Evolutionary conservation across 1,139 yeast species (phyloP).

Genomic region (Blastobotrys niveus): DNA sequence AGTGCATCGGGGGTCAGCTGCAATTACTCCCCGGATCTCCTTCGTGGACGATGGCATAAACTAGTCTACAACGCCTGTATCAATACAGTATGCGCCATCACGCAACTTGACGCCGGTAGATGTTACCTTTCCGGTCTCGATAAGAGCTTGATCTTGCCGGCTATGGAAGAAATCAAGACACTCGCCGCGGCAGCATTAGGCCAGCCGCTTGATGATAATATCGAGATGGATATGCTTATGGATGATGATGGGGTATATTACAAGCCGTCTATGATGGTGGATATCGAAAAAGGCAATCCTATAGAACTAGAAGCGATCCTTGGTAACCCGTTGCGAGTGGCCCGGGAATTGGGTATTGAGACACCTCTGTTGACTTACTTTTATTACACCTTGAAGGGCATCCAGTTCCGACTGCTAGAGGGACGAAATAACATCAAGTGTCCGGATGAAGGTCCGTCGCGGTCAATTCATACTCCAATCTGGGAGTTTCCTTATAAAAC

Average conservation of each 20-base stretch:
- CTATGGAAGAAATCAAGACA: slow-evolving; percentile 57
- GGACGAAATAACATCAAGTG: slow-evolving; percentile 41
- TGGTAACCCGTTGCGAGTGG: slow-evolving; percentile 64
- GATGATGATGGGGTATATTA: slow-evolving; percentile 62
- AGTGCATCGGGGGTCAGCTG: slow-evolving; percentile 42
- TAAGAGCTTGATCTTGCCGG: slow-evolving; percentile 41
- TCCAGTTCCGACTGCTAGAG: slow-evolving; percentile 58
- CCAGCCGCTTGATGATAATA: slow-evolving; percentile 46
- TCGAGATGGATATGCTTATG: slow-evolving; percentile 46
- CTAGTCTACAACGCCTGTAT: slow-evolving; percentile 62
- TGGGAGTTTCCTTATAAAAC: slow-evolving; percentile 12
- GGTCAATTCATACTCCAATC: slow-evolving; percentile 7
- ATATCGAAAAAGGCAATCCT: slow-evolving; percentile 60
- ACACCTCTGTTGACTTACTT: slow-evolving; percentile 56
- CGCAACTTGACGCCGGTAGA: slow-evolving; percentile 56
- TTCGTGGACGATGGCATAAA: slow-evolving; percentile 56
- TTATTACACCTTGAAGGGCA: slow-evolving; percentile 51
- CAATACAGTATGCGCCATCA: slow-evolving; percentile 56
- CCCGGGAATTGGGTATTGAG: slow-evolving; percentile 47
- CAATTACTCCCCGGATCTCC: slow-evolving; percentile 37
- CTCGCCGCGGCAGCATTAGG: slow-evolving; percentile 49
- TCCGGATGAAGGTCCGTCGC: slow-evolving; percentile 35
- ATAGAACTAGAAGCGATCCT: slow-evolving; percentile 67
- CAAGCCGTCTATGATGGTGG: slow-evolving; percentile 70
- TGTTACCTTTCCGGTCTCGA: slow-evolving; percentile 51